Conservation (phyloP, 805 yeast genomes). For the Starmerella floris region DNA sequence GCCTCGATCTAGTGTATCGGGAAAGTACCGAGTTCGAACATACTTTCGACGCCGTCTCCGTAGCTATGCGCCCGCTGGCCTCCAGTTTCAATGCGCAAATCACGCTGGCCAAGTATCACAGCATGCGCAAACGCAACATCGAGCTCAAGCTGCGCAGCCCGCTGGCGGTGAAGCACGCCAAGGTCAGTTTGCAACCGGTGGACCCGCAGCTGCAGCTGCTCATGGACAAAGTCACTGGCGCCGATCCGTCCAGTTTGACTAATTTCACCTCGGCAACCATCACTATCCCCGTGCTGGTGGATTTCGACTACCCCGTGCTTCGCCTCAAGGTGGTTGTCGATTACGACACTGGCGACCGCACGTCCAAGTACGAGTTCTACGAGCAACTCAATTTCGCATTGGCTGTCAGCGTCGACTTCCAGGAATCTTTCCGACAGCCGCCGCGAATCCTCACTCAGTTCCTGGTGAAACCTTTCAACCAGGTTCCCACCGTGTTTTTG, state of each 20-base stretch:
- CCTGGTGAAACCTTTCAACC: constrained; percentile 48
- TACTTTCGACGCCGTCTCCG: constrained; percentile 7
- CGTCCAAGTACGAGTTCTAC: constrained; percentile 18
- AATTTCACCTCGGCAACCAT: constrained; percentile 13
- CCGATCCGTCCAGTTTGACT: constrained; percentile 4
- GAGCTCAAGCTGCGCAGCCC: constrained; percentile 12
- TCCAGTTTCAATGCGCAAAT: constrained; percentile 20
- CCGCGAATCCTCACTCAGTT: constrained; percentile 49
- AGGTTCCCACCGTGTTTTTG: constrained; percentile 42
- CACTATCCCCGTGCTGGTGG: constrained; percentile 24
- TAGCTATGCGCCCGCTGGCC: constrained; percentile 20
- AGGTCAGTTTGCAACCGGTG: constrained; percentile 13
- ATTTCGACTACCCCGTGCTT: constrained; percentile 19
- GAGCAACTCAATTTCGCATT: constrained; percentile 39
- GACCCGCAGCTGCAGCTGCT: constrained; percentile 16
- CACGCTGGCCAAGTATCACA: constrained; percentile 12
- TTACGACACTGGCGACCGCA: constrained; percentile 14
- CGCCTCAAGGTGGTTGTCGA: constrained; percentile 22
- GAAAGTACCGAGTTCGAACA: constrained; percentile 23
- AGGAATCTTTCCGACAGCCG: constrained; percentile 51
- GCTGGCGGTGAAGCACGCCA: constrained; percentile 4
- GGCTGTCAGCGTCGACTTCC: constrained; percentile 61
- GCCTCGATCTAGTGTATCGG: constrained; percentile 23
- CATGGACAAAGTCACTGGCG: constrained; percentile 14
- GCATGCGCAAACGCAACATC: constrained; percentile 17